These are phyloP conservation scores for Ascochyta fabae DNA, from an alignment of 2,329 filamentous ascomycete genomes.

Conservation along the genomic window DNA sequence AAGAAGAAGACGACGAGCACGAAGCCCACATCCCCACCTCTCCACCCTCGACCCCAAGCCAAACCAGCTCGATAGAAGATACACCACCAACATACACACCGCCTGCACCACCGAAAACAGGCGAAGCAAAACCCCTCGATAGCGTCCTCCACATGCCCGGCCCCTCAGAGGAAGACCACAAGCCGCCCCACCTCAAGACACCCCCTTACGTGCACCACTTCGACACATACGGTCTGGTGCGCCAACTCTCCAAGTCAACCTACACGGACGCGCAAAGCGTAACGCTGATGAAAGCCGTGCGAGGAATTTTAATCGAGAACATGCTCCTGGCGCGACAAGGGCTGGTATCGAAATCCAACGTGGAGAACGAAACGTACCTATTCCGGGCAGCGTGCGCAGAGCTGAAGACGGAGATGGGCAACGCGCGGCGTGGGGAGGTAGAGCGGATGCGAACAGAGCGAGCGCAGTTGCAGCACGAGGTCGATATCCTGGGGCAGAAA, in stretches of 20 bases:
- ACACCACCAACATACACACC: conserved; percentile 16
- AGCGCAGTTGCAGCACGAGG: conserved; percentile 87
- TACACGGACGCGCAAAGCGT: conserved; percentile 79
- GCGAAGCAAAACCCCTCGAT: conserved; percentile 46
- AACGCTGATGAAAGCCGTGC: conserved; percentile 90
- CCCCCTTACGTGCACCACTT: conserved; percentile 94
- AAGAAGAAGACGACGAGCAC: conserved; percentile 35
- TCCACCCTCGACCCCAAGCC: conserved; percentile 24
- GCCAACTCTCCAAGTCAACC: conserved; percentile 73
- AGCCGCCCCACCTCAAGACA: conserved; percentile 72
- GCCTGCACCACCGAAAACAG: conserved; percentile 31
- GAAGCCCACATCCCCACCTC: conserved; percentile 18
- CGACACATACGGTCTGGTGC: conserved; percentile 89
- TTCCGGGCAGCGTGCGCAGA: conserved; percentile 95
- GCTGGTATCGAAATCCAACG: conserved; percentile 86
- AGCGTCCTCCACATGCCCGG: conserved; percentile 52
- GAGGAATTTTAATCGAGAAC: conserved; percentile 77
- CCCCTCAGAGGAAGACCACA: conserved; percentile 49
- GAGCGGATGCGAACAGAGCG: conserved; percentile 84
- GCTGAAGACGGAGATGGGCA: conserved; percentile 83
- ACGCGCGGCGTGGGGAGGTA: conserved; percentile 75
- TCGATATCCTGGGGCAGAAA: conserved; percentile 88
- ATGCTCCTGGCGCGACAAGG: conserved; percentile 79
- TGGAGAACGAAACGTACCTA: conserved; percentile 93
- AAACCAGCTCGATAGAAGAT: conserved; percentile 22